Base-by-base conservation (phyloP, 2,329 filamentous ascomycete genomes). In the Massarina eburnea region DNA sequence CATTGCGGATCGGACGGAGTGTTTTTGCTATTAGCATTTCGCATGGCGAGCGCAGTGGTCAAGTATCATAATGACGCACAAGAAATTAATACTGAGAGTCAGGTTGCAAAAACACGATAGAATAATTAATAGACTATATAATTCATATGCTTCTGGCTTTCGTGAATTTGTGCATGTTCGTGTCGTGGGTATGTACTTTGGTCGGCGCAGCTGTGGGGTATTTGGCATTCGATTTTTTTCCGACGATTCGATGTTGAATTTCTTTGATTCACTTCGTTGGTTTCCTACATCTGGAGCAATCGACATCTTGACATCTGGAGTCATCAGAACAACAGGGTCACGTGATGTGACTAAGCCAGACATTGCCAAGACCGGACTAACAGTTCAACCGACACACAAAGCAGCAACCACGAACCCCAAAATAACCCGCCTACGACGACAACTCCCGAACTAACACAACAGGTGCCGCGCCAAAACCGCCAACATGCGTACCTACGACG, bases 401-500 rank as follows among this genome's bases (percentile, higher is more conserved):
- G 42, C 46, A 45, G 44, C 26, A 34, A 55, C 55, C 49, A 50
- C 50, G 43, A 57, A 55, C 50, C 44, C 54, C 64, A 61, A 62
- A 62, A 61, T 61, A 57, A 54, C 53, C 49, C 51, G 49, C 39
- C 52, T 55, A 64, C 62, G 61, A 64, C 62, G 61, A 68, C 60
- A 62, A 67, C 59, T 55, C 52, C 61, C 55, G 49, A 57, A 67
- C 65, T 67, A 66, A 68, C 65, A 58, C 59, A 48, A 55, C 61
- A 67, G 67, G 68, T 70, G 66, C 57, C 54, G 64, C 67, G 61
- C 57, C 64, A 71, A 57, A 69, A 71, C 74, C 74, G 74, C 75
- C 79, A 84, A 79, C 72, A 86, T 86, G 83, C 81, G 83, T 80
- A 85, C 83, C 76, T 88, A 87, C 84, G 85, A 88, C 79, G 85